Conservation (phyloP, 768 basidiomycete species). For the Scleroderma bovista region DNA sequence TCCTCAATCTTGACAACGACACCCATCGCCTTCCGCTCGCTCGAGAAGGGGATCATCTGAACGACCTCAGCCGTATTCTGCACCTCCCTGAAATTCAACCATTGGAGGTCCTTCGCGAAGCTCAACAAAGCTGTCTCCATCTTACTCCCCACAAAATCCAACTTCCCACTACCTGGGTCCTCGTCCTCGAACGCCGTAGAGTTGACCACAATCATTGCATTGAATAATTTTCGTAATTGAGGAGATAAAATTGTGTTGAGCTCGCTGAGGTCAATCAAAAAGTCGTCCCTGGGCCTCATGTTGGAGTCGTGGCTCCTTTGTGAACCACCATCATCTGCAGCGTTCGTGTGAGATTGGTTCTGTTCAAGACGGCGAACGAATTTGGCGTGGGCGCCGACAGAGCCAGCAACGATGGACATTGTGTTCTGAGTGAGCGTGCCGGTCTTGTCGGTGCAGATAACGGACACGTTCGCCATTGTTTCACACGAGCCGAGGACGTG, state of each 20-base stretch:
- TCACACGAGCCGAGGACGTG: conserved; percentile 96
- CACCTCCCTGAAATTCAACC: conserved; percentile 64
- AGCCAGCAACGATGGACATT: conserved; percentile 97
- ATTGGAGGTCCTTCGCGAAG: conserved; percentile 77
- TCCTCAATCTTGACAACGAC: conserved; percentile 62
- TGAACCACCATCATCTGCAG: conserved; percentile 43
- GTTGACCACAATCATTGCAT: conserved; percentile 84
- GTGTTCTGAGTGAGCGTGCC: conserved; percentile 93
- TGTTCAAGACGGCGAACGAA: conserved; percentile 78
- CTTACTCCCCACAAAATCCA: conserved; percentile 83
- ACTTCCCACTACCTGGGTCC: conserved; percentile 53
- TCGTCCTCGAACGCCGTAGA: conserved; percentile 91
- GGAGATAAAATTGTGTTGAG: conserved; percentile 62
- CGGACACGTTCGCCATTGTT: conserved; percentile 97
- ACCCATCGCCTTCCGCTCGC: conserved; percentile 92
- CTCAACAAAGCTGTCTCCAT: conserved; percentile 89
- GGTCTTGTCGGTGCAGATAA: conserved; percentile 94
- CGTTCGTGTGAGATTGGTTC: conserved; percentile 68
- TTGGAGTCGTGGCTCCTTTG: conserved; percentile 26
- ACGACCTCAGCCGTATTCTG: conserved; percentile 57
- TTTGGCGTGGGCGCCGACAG: conserved; percentile 90
- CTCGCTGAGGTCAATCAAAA: conserved; percentile 75
- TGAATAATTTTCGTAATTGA: conserved; percentile 61
- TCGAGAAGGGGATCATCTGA: conserved; percentile 92
- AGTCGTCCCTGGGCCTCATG: conserved; percentile 57